Evolutionary conservation across 441 rosid genomes (phyloP), one percentile per base, ranked within the genome.

Genomic region (Sinapis alba): DNA sequence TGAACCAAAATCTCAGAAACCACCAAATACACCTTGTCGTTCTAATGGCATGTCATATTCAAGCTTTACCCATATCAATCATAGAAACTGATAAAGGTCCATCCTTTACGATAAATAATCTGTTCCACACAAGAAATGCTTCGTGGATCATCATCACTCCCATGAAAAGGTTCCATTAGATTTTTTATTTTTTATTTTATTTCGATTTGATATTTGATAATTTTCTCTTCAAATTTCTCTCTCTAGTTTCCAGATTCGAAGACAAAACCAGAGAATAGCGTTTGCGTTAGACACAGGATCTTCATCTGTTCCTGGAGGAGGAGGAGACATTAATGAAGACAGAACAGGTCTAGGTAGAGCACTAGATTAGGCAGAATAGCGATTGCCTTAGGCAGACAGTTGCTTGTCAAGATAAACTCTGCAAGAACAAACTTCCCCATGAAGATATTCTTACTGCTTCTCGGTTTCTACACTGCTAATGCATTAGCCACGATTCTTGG

Each of bases 401-500:
- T 76, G n/a, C 86, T 93, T 30, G 65, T 90, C 67, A 96, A 91
- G 83, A 81, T 93, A 47, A 96, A 96, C 84, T 81, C 88, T 5
- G 90, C 94, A 28, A 84, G 99, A 72, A 91, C 85, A 66, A 93
- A 96, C 82, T 82, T 96, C 64, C 98, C 99, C 1, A 87, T 85
- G 93, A 96, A 96, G 85, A 74, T 91, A 76, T 96, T 96, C 73
- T 85, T 96, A 15, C 80, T 96, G 7, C 89, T 96, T 18, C 80
- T 96, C 63, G 98, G 99, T 36, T 96, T 96, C 86, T 96, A 93
- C 74, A 89, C 97, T 0, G 99, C 98, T 45, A 96, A 96, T 83
- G 99, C 99, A 15, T 77, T 96, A 32, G 98, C 99, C 3, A 96
- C 97, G 0, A 96, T 93, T 81, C 99, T 96, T 45, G 97, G 98